A percentile compares a stretch with the other conserved stretches of the same genome.
Conservation (phyloP, 768 basidiomycete species). For the Macrolepiota fuliginosa region DNA sequence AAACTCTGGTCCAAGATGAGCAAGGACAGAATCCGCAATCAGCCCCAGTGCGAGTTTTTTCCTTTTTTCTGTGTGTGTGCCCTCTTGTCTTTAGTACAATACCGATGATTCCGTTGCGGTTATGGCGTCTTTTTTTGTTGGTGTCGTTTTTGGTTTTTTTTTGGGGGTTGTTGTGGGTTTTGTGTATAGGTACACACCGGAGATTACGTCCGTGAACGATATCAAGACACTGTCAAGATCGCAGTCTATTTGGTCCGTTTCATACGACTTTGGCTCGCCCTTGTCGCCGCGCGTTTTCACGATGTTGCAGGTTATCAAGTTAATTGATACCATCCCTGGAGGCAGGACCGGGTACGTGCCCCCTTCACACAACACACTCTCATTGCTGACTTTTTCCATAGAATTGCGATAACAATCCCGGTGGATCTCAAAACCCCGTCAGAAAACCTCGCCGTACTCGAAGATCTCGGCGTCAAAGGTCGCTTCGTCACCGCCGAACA, state of each 20-base stretch:
- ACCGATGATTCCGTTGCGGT: neutral
- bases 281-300: conserved; percentile 64
- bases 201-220: conserved; percentile 50
- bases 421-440: conserved; percentile 45
- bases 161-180: neutral
- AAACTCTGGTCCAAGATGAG: conserved; percentile 59
- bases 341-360: conserved; percentile 43
- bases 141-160: neutral
- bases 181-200: conserved; percentile 44
- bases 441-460: conserved; percentile 45
- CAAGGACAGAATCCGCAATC: conserved; percentile 48
- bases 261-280: conserved; percentile 54
- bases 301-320: conserved; percentile 23
- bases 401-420: conserved; percentile 48
- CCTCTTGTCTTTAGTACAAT: neutral
- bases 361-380: neutral
- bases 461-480: conserved; percentile 54
- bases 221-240: conserved; percentile 52
- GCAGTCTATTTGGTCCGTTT: conserved; percentile 56
- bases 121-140: neutral
- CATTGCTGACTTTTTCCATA: conserved; percentile 9
- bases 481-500: conserved; percentile 56
- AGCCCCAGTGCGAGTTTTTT: conserved; percentile 43
- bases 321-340: conserved; percentile 3
- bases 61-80: neutral